Evolutionary conservation across 1,139 yeast species (phyloP).

Genomic region (Blastobotrys illinoisensis): DNA sequence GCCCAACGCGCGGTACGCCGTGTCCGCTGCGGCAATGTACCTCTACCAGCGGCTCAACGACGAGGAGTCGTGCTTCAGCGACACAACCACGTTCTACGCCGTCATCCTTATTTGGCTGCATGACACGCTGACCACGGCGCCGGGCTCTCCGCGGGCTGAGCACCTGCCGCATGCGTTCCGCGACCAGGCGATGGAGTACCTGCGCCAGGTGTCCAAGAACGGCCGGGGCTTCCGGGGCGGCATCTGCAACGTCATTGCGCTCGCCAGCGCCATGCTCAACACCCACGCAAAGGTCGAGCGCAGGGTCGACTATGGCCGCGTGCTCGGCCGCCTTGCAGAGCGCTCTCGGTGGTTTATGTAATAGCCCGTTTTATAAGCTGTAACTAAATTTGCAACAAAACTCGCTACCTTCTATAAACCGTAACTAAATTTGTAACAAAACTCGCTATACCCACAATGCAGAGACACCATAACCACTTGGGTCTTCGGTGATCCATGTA

Average conservation of each 20-base stretch:
- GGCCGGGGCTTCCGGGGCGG: neutral
- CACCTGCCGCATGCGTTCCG: neutral
- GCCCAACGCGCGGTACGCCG: constrained; percentile 25
- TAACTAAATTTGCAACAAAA: neutral
- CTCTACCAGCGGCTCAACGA: constrained; percentile 15
- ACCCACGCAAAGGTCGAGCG: constrained; percentile 5
- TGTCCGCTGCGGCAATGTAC: constrained; percentile 24
- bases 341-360: neutral
- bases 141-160: constrained; percentile 6
- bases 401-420: too few relatives aligned
- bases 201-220: neutral
- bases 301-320: neutral
- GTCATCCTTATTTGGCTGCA: constrained; percentile 27
- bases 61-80: neutral
- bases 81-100: constrained; percentile 25
- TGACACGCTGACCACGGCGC: constrained; percentile 15
- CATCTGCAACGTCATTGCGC: constrained; percentile 1
- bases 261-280: constrained; percentile 10
- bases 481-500: too few relatives aligned
- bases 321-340: neutral
- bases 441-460: too few relatives aligned
- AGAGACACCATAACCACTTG: too few relatives aligned
- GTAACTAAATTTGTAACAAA: neutral
- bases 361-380: too few relatives aligned
- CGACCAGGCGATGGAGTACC: neutral